A percentile compares a stretch with the other conserved stretches of the same genome.
These are phyloP conservation scores for Fragaria vesca DNA, from an alignment of 306 rosid genomes.

Conservation along the genomic window DNA sequence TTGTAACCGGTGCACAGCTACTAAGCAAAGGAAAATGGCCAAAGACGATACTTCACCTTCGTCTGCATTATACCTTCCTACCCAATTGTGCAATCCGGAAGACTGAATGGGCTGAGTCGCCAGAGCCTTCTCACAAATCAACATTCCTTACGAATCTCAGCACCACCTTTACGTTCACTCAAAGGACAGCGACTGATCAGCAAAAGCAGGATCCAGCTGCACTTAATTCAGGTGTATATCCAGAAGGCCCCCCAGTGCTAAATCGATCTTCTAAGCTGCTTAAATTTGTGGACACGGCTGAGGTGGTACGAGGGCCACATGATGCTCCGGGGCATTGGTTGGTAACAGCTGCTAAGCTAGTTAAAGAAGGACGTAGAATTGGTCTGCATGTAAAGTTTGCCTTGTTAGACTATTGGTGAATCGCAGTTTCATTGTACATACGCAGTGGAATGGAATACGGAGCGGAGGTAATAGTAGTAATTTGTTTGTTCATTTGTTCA, in stretches of 20 bases:
- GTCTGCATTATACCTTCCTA: slow-evolving; percentile 65
- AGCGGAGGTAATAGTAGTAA: slow-evolving; percentile 9
- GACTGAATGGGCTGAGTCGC: slow-evolving; percentile 78
- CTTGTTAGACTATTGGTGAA: slow-evolving; percentile 70
- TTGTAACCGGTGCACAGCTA: slow-evolving; percentile 91
- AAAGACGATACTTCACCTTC: slow-evolving; percentile 77
- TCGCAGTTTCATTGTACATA: slow-evolving; percentile 22
- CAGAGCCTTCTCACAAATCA: slow-evolving; percentile 69
- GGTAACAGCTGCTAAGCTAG: slow-evolving; percentile 86
- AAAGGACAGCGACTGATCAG: slow-evolving; percentile 50
- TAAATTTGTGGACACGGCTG: slow-evolving; percentile 71
- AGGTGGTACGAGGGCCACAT: slow-evolving; percentile 88
- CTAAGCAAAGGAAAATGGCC: slow-evolving; percentile 87
- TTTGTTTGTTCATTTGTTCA: slow-evolving; percentile 23
- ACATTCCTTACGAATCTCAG: slow-evolving; percentile 81
- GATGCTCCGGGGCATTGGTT: slow-evolving; percentile 95
- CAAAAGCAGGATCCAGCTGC: slow-evolving; percentile 66
- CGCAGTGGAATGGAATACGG: slow-evolving; percentile 10
- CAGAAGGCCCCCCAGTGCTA: slow-evolving; percentile 76
- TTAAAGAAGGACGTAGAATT: slow-evolving; percentile 69
- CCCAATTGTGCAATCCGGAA: slow-evolving; percentile 71
- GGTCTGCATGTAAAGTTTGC: slow-evolving; percentile 89
- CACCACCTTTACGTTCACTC: slow-evolving; percentile 89
- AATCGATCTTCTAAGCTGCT: slow-evolving; percentile 63
- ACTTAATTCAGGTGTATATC: slow-evolving; percentile 85